Conservation (phyloP, 1,284 basidiomycete species). For the Pseudozyma hubeiensis region DNA sequence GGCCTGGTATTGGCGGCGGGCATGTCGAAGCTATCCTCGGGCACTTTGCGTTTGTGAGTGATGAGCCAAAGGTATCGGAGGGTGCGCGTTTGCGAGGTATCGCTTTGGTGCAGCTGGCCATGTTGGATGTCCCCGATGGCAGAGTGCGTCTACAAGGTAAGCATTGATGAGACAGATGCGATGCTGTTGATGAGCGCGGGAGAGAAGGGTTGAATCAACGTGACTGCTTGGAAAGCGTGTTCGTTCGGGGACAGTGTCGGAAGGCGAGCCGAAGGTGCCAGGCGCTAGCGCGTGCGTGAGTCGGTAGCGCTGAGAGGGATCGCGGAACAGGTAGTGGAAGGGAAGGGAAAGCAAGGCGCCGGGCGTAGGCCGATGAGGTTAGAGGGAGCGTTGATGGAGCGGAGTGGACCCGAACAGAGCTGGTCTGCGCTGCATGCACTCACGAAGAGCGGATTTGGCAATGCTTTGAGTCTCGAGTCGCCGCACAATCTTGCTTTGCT, state of each 20-base stretch:
- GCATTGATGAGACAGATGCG: conserved; percentile 11
- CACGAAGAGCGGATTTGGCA: too few relatives aligned
- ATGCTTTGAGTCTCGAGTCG: too few relatives aligned
- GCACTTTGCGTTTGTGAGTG: conserved; percentile 7
- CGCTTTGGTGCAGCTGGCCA: conserved; percentile 7
- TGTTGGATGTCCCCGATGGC: neutral
- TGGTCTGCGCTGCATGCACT: too few relatives aligned
- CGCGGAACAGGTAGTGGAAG: too few relatives aligned
- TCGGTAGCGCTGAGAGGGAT: neutral
- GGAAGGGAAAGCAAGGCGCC: too few relatives aligned
- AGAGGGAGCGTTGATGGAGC: neutral
- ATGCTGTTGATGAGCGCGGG: neutral
- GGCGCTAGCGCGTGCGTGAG: too few relatives aligned
- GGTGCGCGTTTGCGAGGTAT: conserved; percentile 23
- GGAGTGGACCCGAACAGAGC: neutral
- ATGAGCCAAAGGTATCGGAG: conserved; percentile 11
- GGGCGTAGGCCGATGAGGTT: neutral
- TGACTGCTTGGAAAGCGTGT: neutral
- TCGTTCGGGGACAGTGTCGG: neutral
- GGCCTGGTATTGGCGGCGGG: neutral
- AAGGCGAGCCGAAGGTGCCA: too few relatives aligned
- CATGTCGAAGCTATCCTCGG: conserved; percentile 8
- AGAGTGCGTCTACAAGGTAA: neutral
- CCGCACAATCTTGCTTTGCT: too few relatives aligned
- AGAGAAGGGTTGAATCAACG: too few relatives aligned